Conservation (phyloP, 345 rosid species). For the Citrus reticulata region DNA sequence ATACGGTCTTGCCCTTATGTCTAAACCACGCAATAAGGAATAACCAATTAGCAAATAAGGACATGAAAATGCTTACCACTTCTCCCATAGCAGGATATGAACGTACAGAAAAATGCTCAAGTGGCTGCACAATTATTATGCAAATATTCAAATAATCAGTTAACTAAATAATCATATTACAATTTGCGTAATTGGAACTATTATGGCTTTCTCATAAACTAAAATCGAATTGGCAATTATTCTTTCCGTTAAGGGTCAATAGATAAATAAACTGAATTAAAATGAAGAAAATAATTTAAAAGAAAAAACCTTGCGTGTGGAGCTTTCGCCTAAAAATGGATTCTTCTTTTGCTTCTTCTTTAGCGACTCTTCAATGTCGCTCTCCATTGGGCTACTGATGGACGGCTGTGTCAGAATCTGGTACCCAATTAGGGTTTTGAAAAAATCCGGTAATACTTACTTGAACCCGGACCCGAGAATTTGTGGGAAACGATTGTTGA, state of each 20-base stretch:
- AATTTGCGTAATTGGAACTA: background rate
- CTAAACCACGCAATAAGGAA: background rate
- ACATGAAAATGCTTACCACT: slow-evolving; percentile 29
- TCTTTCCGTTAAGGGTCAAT: too few relatives aligned
- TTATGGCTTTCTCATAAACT: background rate
- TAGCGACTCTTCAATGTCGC: slow-evolving; percentile 33
- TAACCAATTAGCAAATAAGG: background rate
- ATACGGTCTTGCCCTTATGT: background rate
- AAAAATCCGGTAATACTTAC: background rate
- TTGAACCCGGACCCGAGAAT: background rate
- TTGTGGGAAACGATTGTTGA: background rate
- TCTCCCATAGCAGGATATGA: slow-evolving; percentile 37
- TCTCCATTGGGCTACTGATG: slow-evolving; percentile 19
- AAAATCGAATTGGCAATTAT: background rate
- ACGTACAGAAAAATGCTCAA: slow-evolving; percentile 5
- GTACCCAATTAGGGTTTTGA: slow-evolving; percentile 7
- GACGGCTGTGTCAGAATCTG: background rate
- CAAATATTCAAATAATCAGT: background rate
- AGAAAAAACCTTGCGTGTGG: slow-evolving; percentile 19
- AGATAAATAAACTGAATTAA: too few relatives aligned
- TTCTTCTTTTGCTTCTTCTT: slow-evolving; percentile 30
- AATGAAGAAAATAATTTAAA: background rate
- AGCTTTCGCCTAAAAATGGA: slow-evolving; percentile 8
- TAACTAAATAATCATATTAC: background rate
- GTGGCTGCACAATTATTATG: slow-evolving; percentile 13